phyloP scores from a whole-genome alignment of 768 basidiomycete genomes.

The Macrolepiota dolichaula region DNA sequence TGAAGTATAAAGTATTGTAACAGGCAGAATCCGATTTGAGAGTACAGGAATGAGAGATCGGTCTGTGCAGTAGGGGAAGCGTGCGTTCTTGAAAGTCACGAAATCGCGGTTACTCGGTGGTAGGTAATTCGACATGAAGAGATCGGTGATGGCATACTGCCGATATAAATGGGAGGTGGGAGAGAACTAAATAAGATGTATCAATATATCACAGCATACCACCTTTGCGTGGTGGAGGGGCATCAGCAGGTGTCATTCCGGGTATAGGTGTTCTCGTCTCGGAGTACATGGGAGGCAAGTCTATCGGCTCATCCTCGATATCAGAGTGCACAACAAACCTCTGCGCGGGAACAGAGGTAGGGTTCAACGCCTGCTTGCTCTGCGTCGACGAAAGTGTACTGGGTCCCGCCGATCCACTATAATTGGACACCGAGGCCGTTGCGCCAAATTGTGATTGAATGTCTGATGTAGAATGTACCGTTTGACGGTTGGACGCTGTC shows the following conservation, averaged over 20 bases:
- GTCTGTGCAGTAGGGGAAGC: too few species aligned
- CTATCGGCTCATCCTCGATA: conserved; percentile 24
- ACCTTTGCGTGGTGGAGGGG: not conserved
- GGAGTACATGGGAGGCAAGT: conserved; percentile 30
- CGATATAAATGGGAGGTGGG: too few species aligned
- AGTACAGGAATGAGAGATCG: too few species aligned
- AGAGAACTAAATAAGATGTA: too few species aligned
- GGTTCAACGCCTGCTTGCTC: not conserved
- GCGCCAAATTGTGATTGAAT: not conserved
- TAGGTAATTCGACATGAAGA: too few species aligned
- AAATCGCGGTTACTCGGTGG: too few species aligned
- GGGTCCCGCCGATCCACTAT: not conserved
- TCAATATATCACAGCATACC: not conserved
- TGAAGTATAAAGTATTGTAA: too few species aligned
- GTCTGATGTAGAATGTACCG: not conserved
- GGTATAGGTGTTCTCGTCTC: conserved; percentile 24
- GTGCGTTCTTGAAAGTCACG: too few species aligned
- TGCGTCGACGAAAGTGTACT: not conserved
- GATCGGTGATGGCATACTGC: too few species aligned
- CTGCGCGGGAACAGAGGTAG: conserved; percentile 2
- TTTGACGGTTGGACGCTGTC: not conserved
- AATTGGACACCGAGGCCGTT: not conserved
- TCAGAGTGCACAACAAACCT: conserved; percentile 26
- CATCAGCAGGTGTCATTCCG: conserved; percentile 14
- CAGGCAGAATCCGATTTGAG: too few species aligned